Evolutionary conservation across 768 basidiomycete genomes (phyloP).

Genomic region (Mycena filopes): DNA sequence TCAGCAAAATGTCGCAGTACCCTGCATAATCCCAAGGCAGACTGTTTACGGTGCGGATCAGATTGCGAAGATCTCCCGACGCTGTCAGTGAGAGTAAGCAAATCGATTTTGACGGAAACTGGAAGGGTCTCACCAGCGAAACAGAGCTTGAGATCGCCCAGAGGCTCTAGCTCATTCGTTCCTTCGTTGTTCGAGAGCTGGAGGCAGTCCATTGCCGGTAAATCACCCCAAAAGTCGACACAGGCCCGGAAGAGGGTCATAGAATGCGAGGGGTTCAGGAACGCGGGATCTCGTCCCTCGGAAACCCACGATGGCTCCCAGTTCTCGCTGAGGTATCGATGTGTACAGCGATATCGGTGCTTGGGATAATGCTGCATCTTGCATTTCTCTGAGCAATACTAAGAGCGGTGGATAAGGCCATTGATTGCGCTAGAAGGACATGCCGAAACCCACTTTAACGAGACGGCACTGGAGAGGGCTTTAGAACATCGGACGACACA

Average conservation of each 20-base stretch:
- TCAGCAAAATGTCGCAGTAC: slow-evolving; percentile 51
- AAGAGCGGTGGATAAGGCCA: background rate
- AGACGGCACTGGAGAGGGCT: slow-evolving; percentile 42
- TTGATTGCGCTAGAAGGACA: background rate
- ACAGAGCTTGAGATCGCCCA: slow-evolving; percentile 39
- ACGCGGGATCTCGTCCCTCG: slow-evolving; percentile 40
- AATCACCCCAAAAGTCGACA: slow-evolving; percentile 38
- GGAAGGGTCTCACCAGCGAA: slow-evolving; percentile 37
- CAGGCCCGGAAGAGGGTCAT: slow-evolving; percentile 26
- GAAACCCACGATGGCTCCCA: slow-evolving; percentile 47
- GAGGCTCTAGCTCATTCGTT: slow-evolving; percentile 1
- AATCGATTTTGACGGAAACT: too few relatives aligned
- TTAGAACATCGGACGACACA: slow-evolving; percentile 17
- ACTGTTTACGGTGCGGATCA: slow-evolving; percentile 47
- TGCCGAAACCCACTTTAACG: slow-evolving; percentile 32
- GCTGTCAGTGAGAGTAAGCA: slow-evolving; percentile 23
- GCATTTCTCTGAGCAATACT: slow-evolving; percentile 50
- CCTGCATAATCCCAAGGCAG: slow-evolving; percentile 50
- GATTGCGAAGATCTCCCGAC: slow-evolving; percentile 44
- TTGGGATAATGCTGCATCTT: slow-evolving; percentile 43
- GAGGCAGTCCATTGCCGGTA: slow-evolving; percentile 43
- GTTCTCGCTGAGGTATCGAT: slow-evolving; percentile 37
- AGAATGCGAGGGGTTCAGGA: slow-evolving; percentile 24
- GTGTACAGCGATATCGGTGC: slow-evolving; percentile 42
- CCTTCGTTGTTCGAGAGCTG: slow-evolving; percentile 39